A percentile compares a stretch with the other conserved stretches of the same genome.
Conservation (phyloP, 495 filamentous ascomycete genomes). For the Neurospora sp. region DNA sequence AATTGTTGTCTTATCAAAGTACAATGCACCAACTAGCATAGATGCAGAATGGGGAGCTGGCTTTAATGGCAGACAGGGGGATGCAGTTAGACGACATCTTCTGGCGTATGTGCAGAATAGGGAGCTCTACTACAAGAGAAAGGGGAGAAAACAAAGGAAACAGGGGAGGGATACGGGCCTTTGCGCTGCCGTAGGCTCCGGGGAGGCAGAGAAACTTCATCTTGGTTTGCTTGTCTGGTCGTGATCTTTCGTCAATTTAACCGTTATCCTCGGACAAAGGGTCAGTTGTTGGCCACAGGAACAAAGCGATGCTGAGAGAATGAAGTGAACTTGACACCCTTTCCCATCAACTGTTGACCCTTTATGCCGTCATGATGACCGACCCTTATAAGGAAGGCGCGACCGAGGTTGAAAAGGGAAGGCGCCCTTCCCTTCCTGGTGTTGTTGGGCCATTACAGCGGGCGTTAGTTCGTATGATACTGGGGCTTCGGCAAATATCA, state of each 20-base stretch:
- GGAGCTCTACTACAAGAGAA: neutral
- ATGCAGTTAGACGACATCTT: neutral
- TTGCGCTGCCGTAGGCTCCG: conserved; percentile 34
- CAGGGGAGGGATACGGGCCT: conserved; percentile 12
- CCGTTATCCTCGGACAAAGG: neutral
- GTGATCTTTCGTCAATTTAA: neutral
- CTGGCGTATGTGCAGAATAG: neutral
- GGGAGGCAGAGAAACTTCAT: conserved; percentile 23
- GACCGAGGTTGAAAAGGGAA: too few relatives aligned
- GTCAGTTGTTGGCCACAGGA: neutral
- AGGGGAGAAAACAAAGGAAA: neutral
- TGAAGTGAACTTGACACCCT: neutral
- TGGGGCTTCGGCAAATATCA: neutral
- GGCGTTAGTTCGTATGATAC: neutral
- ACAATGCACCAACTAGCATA: neutral
- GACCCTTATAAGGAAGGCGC: too few relatives aligned
- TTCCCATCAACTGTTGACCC: neutral
- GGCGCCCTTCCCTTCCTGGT: neutral
- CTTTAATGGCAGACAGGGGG: neutral
- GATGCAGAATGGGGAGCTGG: neutral
- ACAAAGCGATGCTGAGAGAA: neutral
- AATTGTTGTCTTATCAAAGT: neutral
- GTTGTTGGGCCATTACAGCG: neutral
- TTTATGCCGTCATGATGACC: neutral
- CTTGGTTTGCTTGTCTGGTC: neutral